Evolutionary conservation across 805 yeast species (phyloP).

Genomic region (Brettanomyces anomalus): DNA sequence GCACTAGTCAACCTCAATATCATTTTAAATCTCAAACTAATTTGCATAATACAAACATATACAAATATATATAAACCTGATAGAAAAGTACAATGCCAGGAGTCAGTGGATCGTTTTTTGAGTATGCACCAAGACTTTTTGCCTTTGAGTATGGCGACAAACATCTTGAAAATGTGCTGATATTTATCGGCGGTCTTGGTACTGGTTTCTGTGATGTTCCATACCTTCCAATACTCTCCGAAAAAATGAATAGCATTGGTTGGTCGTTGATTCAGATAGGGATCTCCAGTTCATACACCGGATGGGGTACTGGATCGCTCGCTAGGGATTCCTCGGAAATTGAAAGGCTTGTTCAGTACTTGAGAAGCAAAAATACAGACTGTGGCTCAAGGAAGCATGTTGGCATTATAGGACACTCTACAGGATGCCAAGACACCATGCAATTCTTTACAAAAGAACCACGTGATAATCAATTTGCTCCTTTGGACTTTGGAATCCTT

Average conservation of each 20-base stretch:
- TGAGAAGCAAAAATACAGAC: constrained; percentile 28
- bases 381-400: constrained; percentile 40
- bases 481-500: constrained; percentile 48
- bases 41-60: no score
- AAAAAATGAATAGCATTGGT: constrained; percentile 29
- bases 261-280: constrained; percentile 58
- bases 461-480: constrained; percentile 4
- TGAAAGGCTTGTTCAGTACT: constrained; percentile 42
- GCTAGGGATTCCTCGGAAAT: constrained; percentile 53
- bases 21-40: no score
- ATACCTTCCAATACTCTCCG: constrained; percentile 14
- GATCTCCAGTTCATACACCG: constrained; percentile 49
- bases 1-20: no score
- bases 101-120: constrained; percentile 1
- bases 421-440: constrained; percentile 73
- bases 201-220: constrained; percentile 71
- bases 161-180: constrained; percentile 37
- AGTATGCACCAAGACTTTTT: background rate
- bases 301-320: constrained; percentile 68
- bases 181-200: constrained; percentile 66
- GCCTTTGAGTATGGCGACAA: constrained; percentile 1
- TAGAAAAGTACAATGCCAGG: no score
- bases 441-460: constrained; percentile 41
- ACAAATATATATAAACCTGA: no score
- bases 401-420: constrained; percentile 74